A percentile compares a stretch with the other conserved stretches of the same genome.
Conservation (phyloP, 148 eudicot genomes). For the Rhododendron ferrugineum region DNA sequence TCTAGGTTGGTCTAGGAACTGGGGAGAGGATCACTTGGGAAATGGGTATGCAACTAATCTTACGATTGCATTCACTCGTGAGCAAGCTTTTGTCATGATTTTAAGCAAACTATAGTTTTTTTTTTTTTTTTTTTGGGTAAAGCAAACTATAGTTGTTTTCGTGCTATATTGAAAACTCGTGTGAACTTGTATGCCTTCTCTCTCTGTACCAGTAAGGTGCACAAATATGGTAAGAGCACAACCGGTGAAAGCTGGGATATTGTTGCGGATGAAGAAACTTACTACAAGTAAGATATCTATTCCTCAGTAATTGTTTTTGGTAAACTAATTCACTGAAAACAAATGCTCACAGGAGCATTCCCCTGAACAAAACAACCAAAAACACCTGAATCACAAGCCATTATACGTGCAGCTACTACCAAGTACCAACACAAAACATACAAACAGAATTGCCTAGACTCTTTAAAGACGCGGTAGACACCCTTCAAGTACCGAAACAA, state of each 20-base stretch:
- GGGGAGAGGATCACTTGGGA: conserved; percentile 99
- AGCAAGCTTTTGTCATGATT: background rate
- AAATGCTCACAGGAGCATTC: background rate
- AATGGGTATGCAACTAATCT: conserved; percentile 57
- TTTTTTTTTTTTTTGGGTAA: too few relatives aligned
- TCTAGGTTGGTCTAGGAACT: conserved; percentile 93
- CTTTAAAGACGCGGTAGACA: background rate
- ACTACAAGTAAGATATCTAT: conserved; percentile 69
- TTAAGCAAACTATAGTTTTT: too few relatives aligned
- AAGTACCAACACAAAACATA: background rate
- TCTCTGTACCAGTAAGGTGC: conserved; percentile 62
- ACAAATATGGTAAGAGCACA: conserved; percentile 93
- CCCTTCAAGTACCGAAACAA: background rate
- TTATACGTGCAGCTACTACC: background rate
- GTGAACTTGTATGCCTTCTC: background rate
- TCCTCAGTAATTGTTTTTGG: background rate
- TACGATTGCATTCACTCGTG: background rate
- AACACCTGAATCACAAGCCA: background rate
- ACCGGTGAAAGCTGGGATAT: conserved; percentile 97
- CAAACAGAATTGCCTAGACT: background rate
- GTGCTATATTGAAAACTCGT: background rate
- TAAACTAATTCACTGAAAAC: background rate
- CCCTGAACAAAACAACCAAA: background rate
- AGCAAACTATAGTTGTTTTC: background rate
- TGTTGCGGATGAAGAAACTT: conserved; percentile 85